Conservation (phyloP, 1,284 basidiomycete species). For the Ustilago loliicola region DNA sequence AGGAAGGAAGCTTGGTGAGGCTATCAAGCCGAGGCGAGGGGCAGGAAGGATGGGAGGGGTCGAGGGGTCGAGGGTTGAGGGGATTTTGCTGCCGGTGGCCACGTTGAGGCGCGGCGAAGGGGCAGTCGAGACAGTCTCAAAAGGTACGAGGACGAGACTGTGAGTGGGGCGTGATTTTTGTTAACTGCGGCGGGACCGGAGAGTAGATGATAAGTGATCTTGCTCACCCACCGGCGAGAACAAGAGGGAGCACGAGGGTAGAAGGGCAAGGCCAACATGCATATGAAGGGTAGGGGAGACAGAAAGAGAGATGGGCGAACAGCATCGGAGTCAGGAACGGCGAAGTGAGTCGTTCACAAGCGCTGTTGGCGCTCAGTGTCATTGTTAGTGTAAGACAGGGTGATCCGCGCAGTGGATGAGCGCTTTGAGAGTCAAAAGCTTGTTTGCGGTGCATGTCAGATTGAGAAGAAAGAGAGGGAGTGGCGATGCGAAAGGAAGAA, state of each 20-base stretch:
- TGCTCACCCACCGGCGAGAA: background rate
- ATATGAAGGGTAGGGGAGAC: background rate
- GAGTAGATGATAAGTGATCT: background rate
- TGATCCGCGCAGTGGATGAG: background rate
- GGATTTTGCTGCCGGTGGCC: slow-evolving; percentile 33
- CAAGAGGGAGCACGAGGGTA: slow-evolving; percentile 6
- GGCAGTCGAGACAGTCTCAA: background rate
- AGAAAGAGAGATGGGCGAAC: slow-evolving; percentile 7
- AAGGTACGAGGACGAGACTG: background rate
- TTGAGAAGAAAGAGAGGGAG: background rate
- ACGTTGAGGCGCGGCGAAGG: slow-evolving; percentile 22
- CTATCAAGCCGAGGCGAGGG: background rate
- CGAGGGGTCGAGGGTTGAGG: slow-evolving; percentile 35
- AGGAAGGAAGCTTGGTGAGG: slow-evolving; percentile 10
- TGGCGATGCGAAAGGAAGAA: background rate
- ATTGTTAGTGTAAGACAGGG: background rate
- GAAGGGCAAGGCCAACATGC: slow-evolving; percentile 12
- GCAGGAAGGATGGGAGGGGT: background rate
- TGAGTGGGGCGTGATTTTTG: slow-evolving; percentile 6
- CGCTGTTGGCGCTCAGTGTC: background rate
- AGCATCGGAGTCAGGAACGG: slow-evolving; percentile 10
- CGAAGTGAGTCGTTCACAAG: background rate
- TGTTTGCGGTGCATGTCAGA: background rate
- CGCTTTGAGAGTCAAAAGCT: background rate
- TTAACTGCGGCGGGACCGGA: background rate